A percentile compares a stretch with the other conserved stretches of the same genome.
phyloP scores from a whole-genome alignment of 1,284 basidiomycete genomes.

The Leucoagaricus sp. region DNA sequence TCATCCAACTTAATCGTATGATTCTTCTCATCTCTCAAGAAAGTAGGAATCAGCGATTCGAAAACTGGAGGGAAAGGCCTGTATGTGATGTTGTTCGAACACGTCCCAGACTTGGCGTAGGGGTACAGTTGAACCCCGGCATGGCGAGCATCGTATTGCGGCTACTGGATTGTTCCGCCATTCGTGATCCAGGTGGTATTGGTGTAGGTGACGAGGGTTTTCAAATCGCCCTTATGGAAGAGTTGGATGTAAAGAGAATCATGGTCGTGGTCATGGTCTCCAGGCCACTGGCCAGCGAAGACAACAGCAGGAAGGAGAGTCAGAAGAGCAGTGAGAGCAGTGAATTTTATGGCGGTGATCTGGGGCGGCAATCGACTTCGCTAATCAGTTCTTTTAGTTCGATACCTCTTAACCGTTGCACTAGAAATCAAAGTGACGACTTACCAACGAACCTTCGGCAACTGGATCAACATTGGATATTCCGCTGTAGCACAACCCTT shows the following conservation, averaged over 20 bases:
- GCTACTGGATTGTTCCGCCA: slow-evolving; percentile 38
- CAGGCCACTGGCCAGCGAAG: slow-evolving; percentile 2
- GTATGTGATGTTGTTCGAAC: slow-evolving; percentile 46
- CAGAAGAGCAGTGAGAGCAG: not conserved
- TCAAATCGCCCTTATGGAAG: slow-evolving; percentile 33
- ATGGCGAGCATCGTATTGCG: slow-evolving; percentile 40
- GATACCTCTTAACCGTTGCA: not conserved
- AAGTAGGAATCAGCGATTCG: slow-evolving; percentile 43
- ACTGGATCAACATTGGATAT: not conserved
- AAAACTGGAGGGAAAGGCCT: slow-evolving; percentile 43
- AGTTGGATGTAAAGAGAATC: not conserved
- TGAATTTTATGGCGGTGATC: not conserved
- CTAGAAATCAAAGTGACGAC: not conserved
- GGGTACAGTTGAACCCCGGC: slow-evolving; percentile 38
- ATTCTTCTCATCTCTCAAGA: slow-evolving; percentile 32
- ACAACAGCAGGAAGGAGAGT: not conserved
- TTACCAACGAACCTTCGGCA: not conserved
- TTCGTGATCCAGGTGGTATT: slow-evolving; percentile 33
- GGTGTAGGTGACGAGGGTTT: slow-evolving; percentile 45
- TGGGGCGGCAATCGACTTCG: not conserved
- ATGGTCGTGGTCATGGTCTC: not conserved
- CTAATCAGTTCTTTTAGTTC: not conserved
- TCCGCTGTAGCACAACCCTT: not conserved
- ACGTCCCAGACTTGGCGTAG: slow-evolving; percentile 46
- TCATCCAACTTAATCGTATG: slow-evolving; percentile 30